Base-by-base conservation (phyloP, 2,329 filamentous ascomycete species). In the Neophaeococcomyces aloes region DNA sequence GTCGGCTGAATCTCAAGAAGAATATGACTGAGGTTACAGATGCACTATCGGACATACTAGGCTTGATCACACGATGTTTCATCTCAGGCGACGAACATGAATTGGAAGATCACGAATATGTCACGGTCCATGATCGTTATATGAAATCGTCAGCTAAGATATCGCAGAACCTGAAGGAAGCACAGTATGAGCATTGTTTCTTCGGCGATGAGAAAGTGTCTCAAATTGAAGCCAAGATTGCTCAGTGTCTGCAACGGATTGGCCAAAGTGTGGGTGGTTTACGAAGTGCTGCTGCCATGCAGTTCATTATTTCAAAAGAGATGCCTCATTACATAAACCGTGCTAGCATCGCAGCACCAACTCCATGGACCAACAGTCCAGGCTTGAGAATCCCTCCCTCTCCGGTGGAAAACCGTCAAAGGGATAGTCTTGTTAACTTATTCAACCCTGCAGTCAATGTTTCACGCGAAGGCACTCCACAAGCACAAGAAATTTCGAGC, bases 251-350 rank as follows among this genome's bases (percentile, higher is more conserved):
- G 56, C 86, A 94, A 60, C 79, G 78, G 36, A 72, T 96, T 21
- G 81, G 86, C 3, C 88, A 95, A 60, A 87, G 86, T 52, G 81
- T 95, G 51, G 88, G 89, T 60, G 91, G 89, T 6, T 67, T 98
- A 56, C 76, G 87, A 52, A 94, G 87, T 67, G 87, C 91, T 27
- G 85, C 91, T 19, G 76, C 83, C 46, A 88, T 87, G 17, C 89
- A 98, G 57, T 94, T 96, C 58, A 76, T 82, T 13, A 72, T 96
- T 25, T 70, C 94, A 27, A 79, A 80, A 48, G 83, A n/a, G n/a
- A n/a, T 91, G 58, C 69, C 62, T 10, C 54, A n/a, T n/a, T n/a
- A n/a, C n/a, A n/a, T n/a, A n/a, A n/a, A n/a, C n/a, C n/a, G n/a
- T n/a, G n/a, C n/a, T n/a, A n/a, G n/a, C n/a, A n/a, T n/a, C n/a